These are phyloP conservation scores for Pythium rishiriense DNA, from an alignment of 352 stramenopile species.

Conservation along the genomic window DNA sequence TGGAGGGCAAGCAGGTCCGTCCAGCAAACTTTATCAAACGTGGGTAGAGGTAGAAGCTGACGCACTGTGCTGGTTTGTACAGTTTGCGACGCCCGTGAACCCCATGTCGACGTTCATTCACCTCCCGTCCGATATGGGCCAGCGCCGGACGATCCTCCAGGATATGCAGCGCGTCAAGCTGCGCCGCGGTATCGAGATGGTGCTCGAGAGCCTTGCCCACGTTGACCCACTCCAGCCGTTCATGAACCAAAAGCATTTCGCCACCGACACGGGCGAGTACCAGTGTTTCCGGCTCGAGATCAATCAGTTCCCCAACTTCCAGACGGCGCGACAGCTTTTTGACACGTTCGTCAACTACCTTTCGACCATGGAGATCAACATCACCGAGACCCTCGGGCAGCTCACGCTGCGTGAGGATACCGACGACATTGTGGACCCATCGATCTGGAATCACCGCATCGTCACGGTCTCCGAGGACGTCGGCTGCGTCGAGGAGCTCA, in stretches of 20 bases:
- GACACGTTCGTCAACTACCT: slow-evolving; percentile 41
- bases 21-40: no score
- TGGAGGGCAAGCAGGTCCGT: slow-evolving; percentile 9
- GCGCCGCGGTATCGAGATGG: slow-evolving; percentile 19
- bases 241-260: slow-evolving; percentile 7
- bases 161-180: slow-evolving; percentile 43
- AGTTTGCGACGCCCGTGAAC: not conserved
- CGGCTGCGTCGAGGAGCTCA: slow-evolving; percentile 22
- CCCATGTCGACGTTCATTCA: slow-evolving; percentile 19
- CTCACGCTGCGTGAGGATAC: slow-evolving; percentile 53
- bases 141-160: slow-evolving; percentile 8
- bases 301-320: slow-evolving; percentile 37
- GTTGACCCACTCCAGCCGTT: slow-evolving; percentile 8
- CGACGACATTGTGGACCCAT: slow-evolving; percentile 33
- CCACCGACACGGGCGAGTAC: slow-evolving; percentile 10
- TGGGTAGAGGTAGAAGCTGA: no score
- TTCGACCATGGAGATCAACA: slow-evolving; percentile 53
- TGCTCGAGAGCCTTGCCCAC: not conserved
- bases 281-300: slow-evolving; percentile 10
- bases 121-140: slow-evolving; percentile 1
- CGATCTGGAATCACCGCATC: slow-evolving; percentile 43
- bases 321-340: slow-evolving; percentile 44
- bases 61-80: no score
- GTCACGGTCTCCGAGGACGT: slow-evolving; percentile 26
- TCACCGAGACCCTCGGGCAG: slow-evolving; percentile 46